Evolutionary conservation across 305 asterid species (phyloP), one percentile per base, ranked within the genome.

Genomic region (Solanum chacoense): DNA sequence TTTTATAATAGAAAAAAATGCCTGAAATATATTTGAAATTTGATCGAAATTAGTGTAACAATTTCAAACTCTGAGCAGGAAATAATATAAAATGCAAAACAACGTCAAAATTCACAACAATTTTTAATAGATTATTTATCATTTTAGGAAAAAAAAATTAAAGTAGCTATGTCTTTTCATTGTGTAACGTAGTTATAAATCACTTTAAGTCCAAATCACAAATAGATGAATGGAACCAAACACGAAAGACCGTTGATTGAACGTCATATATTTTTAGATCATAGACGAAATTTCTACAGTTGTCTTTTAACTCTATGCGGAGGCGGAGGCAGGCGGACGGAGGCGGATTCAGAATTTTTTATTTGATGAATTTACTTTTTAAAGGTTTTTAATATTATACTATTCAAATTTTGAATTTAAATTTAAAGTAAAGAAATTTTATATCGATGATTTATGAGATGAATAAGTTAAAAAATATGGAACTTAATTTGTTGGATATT

Each of bases 401-500:
- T 67, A 24, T 4, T 67, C 14, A 67, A 24, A 11, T 24, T 24
- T 0, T 67, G 32, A 67, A 67, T 67, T 24, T 67, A 0, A 67
- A 69, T 26, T 1, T 69, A 20, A 8, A 59, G 26, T 59, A 59
- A 59, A 67, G 8, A 5, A 67, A 4, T 67, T 11, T 63, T 24
- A 67, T 0, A 67, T 24, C 0, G 0, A 67, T 24, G 2, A 67
- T 1, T 67, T 24, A 24, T 67, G 0, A 24, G 3, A 10, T 67
- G 26, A 63, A 63, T 22, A 22, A 63, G 6, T 9, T 22, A 9
- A 63, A 63, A 63, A 63, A 22, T 24, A 24, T 67, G 69, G 0
- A 0, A 8, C 5, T 63, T 3, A 22, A 8, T 63, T 22, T 63
- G n/a, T 63, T n/a, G 22, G 11, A 45, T 45, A 45, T 45, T 0